A percentile compares a stretch with the other conserved stretches of the same genome.
Conservation (phyloP, 139 green algal genomes). For the Chlorella sp. region DNA sequence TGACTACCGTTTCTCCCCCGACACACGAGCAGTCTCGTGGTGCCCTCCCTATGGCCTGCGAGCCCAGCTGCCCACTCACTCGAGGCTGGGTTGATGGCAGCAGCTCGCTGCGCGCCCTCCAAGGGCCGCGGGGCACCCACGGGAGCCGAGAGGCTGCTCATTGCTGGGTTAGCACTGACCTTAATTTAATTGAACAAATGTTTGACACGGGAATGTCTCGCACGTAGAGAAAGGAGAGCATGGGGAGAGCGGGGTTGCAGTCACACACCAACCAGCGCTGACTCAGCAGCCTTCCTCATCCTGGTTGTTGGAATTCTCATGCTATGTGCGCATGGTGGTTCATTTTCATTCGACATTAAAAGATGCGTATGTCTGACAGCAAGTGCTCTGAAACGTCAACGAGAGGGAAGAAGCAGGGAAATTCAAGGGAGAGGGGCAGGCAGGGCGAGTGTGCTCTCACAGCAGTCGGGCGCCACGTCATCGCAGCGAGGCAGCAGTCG, state of each 20-base stretch:
- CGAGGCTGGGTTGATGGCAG: background rate
- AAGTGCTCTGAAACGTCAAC: background rate
- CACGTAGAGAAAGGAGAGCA: too few relatives aligned
- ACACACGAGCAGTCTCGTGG: background rate
- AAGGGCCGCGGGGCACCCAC: too few relatives aligned
- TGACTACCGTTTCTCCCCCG: background rate
- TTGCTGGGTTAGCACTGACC: too few relatives aligned
- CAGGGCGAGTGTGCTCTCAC: background rate
- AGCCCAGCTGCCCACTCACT: background rate
- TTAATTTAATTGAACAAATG: background rate
- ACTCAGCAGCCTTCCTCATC: too few relatives aligned
- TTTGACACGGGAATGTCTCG: background rate
- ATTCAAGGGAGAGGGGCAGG: background rate
- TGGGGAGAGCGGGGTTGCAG: too few relatives aligned
- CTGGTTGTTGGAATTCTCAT: too few relatives aligned
- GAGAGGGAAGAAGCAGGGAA: background rate
- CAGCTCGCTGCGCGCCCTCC: background rate
- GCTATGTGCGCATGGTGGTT: too few relatives aligned
- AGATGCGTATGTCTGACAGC: too few relatives aligned
- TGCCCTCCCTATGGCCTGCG: too few relatives aligned
- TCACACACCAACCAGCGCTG: too few relatives aligned
- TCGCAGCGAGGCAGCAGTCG: conserved; percentile 39
- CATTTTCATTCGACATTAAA: too few relatives aligned
- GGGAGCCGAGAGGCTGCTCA: too few relatives aligned
- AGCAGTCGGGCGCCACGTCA: background rate